Evolutionary conservation across 2,329 filamentous ascomycete genomes (phyloP), one percentile per base, ranked within the genome.

Genomic region (Neonectria punicea): DNA sequence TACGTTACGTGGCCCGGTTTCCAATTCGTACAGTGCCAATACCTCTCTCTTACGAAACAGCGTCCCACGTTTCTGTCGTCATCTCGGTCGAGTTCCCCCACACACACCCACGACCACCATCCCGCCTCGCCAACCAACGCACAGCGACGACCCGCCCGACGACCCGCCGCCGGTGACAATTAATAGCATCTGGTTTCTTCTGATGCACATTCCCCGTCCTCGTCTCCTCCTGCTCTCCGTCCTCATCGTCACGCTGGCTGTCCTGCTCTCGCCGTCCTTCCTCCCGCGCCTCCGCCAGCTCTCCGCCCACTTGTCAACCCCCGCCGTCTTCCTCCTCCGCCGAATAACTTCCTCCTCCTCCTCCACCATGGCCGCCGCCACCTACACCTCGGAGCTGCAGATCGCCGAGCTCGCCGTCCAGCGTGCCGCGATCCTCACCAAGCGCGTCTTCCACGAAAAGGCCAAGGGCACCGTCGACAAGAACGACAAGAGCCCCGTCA

Each of bases 401-500:
- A 87, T 97, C 60, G 94, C 94, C 67, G 90, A 95, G 78, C 89
- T 97, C 47, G 94, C 94, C 67, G 94, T 97, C 62, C 93, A 97
- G 83, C 89, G 94, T 70, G 94, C 85, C 56, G 75, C 84, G 63
- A 80, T 85, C 70, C 83, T 86, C 59, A 87, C 85, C 69, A 85
- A 84, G 77, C 79, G 80, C 41, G 84, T 87, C 73, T 86, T 87
- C 77, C 80, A 94, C 82, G 92, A 95, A 74, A 96, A 95, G 81
- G 92, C 93, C 74, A 98, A 98, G 83, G 95, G 95, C 73, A 98
- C 96, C 50, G 86, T 97, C 56, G 78, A 80, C 75, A 99, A 99
- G 84, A 91, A 93, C 80, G 96, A 99, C 85, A 93, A 93, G 78
- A 97, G 94, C 10, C 96, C 96, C 70, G 96, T 99, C 74, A 99